These are phyloP conservation scores for Fusarium compactum DNA, from an alignment of 2,329 filamentous ascomycete species.

Conservation along the genomic window DNA sequence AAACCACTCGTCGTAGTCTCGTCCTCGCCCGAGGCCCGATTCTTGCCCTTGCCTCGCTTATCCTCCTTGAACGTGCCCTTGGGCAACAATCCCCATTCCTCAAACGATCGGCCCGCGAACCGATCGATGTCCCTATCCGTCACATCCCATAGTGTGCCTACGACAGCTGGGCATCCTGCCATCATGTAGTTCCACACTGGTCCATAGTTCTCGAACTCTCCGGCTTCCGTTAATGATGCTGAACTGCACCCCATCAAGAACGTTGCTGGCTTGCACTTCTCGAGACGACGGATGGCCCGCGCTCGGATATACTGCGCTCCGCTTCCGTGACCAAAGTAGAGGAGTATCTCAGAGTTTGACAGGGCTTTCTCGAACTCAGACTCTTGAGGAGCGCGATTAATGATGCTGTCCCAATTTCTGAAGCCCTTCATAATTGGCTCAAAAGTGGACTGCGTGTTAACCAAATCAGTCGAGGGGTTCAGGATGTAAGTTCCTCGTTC, in stretches of 20 bases:
- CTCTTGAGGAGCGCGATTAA: conserved; percentile 78
- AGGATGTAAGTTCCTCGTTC: conserved; percentile 80
- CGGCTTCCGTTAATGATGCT: conserved; percentile 79
- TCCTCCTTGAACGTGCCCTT: conserved; percentile 59
- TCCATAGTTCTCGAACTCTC: conserved; percentile 91
- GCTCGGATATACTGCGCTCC: conserved; percentile 94
- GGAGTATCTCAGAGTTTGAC: conserved; percentile 74
- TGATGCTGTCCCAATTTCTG: conserved; percentile 77
- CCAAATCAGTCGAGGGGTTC: conserved; percentile 88
- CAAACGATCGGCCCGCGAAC: conserved; percentile 82
- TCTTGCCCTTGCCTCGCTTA: conserved; percentile 47
- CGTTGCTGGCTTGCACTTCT: conserved; percentile 79
- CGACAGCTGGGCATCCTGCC: conserved; percentile 85
- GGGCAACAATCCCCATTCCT: conserved; percentile 84
- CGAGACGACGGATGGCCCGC: conserved; percentile 82
- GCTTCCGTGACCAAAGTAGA: conserved; percentile 97
- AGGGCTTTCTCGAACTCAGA: conserved; percentile 79
- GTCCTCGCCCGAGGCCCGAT: conserved; percentile 41
- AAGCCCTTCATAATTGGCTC: conserved; percentile 72
- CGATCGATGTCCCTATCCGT: conserved; percentile 98
- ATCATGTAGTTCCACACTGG: conserved; percentile 93
- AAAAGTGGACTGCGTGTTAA: conserved; percentile 82
- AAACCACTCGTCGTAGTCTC: conserved; percentile 42
- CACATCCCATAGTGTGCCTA: conserved; percentile 97
- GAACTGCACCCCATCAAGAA: conserved; percentile 97